Conservation (phyloP, 352 stramenopile species). For the Saprolegnia diclina region DNA sequence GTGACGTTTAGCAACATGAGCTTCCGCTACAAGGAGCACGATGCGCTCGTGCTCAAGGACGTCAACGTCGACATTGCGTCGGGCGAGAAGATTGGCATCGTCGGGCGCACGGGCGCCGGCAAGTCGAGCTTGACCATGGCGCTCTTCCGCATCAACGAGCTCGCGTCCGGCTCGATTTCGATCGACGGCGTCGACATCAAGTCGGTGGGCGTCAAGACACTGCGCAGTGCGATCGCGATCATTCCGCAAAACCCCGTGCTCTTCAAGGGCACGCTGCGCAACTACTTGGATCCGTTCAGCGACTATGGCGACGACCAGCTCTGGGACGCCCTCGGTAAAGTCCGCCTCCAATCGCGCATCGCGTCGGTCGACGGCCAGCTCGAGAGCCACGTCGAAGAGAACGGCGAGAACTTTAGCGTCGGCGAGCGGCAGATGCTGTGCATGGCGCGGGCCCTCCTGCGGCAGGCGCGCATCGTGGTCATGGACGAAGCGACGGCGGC, state of each 20-base stretch:
- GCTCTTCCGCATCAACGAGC: conserved; percentile 76
- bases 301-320: conserved; percentile 63
- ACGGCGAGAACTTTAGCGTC: conserved; percentile 80
- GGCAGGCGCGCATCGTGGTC: conserved; percentile 87
- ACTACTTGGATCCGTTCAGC: too few relatives aligned
- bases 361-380: conserved; percentile 32
- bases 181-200: conserved; percentile 74
- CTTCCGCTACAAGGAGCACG: conserved; percentile 85
- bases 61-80: conserved; percentile 43
- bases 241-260: too few relatives aligned
- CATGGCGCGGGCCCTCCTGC: conserved; percentile 85
- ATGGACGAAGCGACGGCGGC: conserved; percentile 68
- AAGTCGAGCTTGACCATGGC: conserved; percentile 77
- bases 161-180: conserved; percentile 53
- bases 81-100: conserved; percentile 65
- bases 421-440: conserved; percentile 90
- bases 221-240: conserved; percentile 61
- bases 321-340: conserved; percentile 45
- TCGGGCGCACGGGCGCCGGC: conserved; percentile 67
- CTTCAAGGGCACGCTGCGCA: too few relatives aligned
- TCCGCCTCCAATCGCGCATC: conserved; percentile 43
- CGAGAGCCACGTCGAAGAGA: conserved; percentile 63
- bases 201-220: conserved; percentile 51
- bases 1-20: conserved; percentile 88
- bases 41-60: conserved; percentile 36